Percentiles rank a stretch among this genome's conserved stretches.
Evolutionary conservation across 1,284 basidiomycete species (phyloP).

Genomic region (Cryptococcus floricola): DNA sequence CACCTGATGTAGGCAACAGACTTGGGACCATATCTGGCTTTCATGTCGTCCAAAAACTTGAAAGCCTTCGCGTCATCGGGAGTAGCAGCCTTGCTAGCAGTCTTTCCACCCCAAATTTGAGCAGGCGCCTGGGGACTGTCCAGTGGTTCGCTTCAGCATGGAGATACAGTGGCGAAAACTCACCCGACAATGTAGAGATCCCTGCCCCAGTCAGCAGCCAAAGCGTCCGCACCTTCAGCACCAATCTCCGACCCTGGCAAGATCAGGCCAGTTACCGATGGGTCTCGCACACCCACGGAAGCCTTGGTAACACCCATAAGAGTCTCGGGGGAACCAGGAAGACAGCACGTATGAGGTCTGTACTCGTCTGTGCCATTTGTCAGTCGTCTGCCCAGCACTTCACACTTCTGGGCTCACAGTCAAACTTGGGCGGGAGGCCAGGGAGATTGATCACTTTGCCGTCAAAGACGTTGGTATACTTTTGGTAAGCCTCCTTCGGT

Average conservation of each 20-base stretch:
- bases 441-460: slow-evolving; percentile 12
- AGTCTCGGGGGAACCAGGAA: neutral
- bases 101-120: slow-evolving; percentile 12
- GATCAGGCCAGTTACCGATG: slow-evolving; percentile 4
- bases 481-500: slow-evolving; percentile 4
- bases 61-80: slow-evolving; percentile 21
- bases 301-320: neutral
- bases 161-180: neutral
- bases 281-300: neutral
- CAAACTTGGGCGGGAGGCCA: slow-evolving; percentile 14
- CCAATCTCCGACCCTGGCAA: slow-evolving; percentile 14
- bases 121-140: slow-evolving; percentile 19
- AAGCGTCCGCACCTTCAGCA: slow-evolving; percentile 7
- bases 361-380: neutral
- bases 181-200: slow-evolving; percentile 21
- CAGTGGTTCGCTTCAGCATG: neutral
- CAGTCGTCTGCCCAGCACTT: neutral
- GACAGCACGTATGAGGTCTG: neutral
- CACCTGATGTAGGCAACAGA: slow-evolving; percentile 17
- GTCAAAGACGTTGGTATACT: slow-evolving; percentile 1
- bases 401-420: slow-evolving; percentile 9
- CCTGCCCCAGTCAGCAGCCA: slow-evolving; percentile 13
- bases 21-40: slow-evolving; percentile 14
- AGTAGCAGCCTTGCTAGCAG: slow-evolving; percentile 2
- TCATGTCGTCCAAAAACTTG: slow-evolving; percentile 20